A percentile compares a stretch with the other conserved stretches of the same genome.
Evolutionary conservation across 2,329 filamentous ascomycete genomes (phyloP).

Genomic region (Cytospora leucostoma): DNA sequence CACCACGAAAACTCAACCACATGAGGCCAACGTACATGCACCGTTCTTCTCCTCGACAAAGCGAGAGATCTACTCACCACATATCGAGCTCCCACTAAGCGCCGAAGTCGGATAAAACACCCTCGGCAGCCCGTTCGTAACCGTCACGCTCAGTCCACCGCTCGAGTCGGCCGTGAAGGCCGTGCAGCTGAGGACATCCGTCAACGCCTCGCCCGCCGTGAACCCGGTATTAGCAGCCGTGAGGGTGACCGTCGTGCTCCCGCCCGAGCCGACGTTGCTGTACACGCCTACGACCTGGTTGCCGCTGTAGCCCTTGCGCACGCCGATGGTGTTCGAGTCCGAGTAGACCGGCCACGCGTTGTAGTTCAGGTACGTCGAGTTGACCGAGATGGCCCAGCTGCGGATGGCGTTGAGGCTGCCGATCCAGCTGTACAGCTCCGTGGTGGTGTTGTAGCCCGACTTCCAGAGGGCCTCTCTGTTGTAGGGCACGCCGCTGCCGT

Average conservation of each 20-base stretch:
- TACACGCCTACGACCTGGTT: conserved; percentile 43
- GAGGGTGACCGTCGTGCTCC: conserved; percentile 38
- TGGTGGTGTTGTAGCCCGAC: conserved; percentile 45
- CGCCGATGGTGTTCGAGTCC: conserved; percentile 44
- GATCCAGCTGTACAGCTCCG: conserved; percentile 49
- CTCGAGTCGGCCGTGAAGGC: conserved; percentile 43
- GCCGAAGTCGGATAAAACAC: conserved; percentile 42
- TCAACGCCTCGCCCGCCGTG: conserved; percentile 35
- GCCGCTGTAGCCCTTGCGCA: conserved; percentile 46
- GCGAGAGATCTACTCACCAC: conserved; percentile 28
- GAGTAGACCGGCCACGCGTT: conserved; percentile 42
- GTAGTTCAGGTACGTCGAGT: conserved; percentile 42
- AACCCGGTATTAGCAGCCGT: conserved; percentile 42
- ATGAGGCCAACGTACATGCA: neutral
- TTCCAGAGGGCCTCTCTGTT: conserved; percentile 55
- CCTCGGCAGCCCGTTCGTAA: conserved; percentile 45
- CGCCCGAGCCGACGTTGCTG: conserved; percentile 42
- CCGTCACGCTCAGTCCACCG: conserved; percentile 46
- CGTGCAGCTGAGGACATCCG: conserved; percentile 49
- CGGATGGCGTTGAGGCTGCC: conserved; percentile 53
- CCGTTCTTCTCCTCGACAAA: neutral
- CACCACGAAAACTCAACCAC: too few species aligned
- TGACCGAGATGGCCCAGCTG: conserved; percentile 43
- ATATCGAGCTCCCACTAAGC: conserved; percentile 41
- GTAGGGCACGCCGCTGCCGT: conserved; percentile 43